Conservation (phyloP, 768 basidiomycete species). For the Hemileccinum impolitum region DNA sequence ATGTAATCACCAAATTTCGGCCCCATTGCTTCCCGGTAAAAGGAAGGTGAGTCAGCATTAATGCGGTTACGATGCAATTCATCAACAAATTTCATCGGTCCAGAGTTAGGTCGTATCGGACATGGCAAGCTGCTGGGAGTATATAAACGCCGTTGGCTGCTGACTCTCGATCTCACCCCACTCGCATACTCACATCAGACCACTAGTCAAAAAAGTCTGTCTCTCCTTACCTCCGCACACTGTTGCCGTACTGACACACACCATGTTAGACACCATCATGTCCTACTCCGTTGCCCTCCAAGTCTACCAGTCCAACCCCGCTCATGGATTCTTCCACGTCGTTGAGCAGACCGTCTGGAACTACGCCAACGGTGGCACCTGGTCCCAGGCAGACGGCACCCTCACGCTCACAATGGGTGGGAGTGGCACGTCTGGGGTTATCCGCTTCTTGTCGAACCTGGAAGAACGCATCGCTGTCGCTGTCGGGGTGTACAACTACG, state of each 20-base stretch:
- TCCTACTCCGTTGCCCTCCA: slow-evolving; percentile 3
- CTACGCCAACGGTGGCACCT: slow-evolving; percentile 25
- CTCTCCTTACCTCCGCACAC: not conserved
- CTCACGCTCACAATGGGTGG: slow-evolving; percentile 33
- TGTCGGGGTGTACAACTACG: slow-evolving; percentile 38
- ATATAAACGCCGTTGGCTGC: not conserved
- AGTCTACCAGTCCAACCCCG: slow-evolving; percentile 6
- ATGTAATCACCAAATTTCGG: too few species aligned
- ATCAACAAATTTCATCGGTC: too few species aligned
- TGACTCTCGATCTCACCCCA: not conserved
- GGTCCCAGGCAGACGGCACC: slow-evolving; percentile 20
- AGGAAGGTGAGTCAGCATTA: too few species aligned
- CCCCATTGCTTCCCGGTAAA: too few species aligned
- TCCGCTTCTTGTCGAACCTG: slow-evolving; percentile 30
- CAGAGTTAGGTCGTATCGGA: too few species aligned
- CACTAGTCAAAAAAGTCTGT: slow-evolving; percentile 1
- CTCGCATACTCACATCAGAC: not conserved
- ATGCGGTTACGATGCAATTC: too few species aligned
- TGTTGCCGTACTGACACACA: not conserved
- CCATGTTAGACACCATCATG: not conserved
- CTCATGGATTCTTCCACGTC: not conserved
- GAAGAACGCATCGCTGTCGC: slow-evolving; percentile 31
- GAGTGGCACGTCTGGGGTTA: slow-evolving; percentile 39
- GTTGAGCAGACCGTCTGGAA: slow-evolving; percentile 8
- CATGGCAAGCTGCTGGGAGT: not conserved